Conservation (phyloP, 805 yeast genomes). For the Pichia cabralensis region DNA sequence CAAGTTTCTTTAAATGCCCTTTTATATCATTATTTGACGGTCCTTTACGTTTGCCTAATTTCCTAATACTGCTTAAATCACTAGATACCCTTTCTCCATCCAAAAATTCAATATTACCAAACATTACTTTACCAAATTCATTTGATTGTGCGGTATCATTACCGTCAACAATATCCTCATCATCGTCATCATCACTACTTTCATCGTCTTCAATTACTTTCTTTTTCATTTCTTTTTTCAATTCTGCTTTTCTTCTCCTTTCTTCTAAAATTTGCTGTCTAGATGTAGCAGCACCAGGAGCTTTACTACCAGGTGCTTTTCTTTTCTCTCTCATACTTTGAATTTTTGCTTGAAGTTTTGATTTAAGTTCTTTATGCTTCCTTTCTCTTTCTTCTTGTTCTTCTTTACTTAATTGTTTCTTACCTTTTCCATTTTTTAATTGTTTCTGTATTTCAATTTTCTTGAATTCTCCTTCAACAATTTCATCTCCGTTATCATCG, state of each 20-base stretch:
- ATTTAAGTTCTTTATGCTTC: conserved; percentile 58
- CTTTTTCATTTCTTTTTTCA: conserved; percentile 23
- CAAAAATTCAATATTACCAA: conserved; percentile 70
- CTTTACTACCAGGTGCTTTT: conserved; percentile 83
- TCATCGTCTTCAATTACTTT: conserved; percentile 30
- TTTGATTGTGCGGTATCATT: conserved; percentile 22
- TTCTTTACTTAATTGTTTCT: conserved; percentile 31
- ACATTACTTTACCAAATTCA: conserved; percentile 41
- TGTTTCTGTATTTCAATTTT: conserved; percentile 8
- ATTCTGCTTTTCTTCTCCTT: conserved; percentile 40
- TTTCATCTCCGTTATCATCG: conserved; percentile 64
- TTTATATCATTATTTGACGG: conserved; percentile 78
- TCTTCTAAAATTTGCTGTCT: conserved; percentile 70
- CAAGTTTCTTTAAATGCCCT: conserved; percentile 70
- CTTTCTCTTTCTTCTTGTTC: conserved; percentile 40
- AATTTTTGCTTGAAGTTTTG: conserved; percentile 71
- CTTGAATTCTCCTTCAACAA: conserved; percentile 13
- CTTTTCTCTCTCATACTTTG: conserved; percentile 63
- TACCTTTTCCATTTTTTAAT: conserved; percentile 8
- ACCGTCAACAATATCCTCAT: conserved; percentile 17
- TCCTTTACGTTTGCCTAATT: conserved; percentile 58
- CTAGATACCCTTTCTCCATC: conserved; percentile 77
- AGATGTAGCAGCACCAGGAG: conserved; percentile 72
- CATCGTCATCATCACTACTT: conserved; percentile 28
- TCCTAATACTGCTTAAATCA: conserved; percentile 52